Base-by-base conservation (phyloP, 805 yeast species). In the Limtongozyma cylindracea region DNA sequence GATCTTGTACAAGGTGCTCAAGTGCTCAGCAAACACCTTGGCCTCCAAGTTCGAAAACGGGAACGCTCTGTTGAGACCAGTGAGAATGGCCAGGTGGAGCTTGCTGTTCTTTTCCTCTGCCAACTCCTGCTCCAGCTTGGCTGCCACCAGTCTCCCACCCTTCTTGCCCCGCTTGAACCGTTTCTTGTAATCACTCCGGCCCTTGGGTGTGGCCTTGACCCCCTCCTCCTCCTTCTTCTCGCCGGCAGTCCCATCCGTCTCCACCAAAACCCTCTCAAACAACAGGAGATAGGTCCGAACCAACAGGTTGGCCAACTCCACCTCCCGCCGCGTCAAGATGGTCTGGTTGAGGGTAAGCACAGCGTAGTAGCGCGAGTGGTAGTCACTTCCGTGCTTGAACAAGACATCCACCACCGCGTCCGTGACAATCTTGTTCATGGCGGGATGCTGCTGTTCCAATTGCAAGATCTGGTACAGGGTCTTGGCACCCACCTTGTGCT, bases 11-110 rank as follows among this genome's bases (percentile, higher is more conserved):
- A 88, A 49, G 0, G 91, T 70, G 37, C 77, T 71, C 37, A 84
- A 52, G 46, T 88, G 95, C 28, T 60, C 53, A 30, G 65, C 62
- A 37, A 70, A 77, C 5, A 62, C 60, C 14, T 70, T 67, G 18
- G 65, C 58, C 10, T 78, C 68, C 24, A 88, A 51, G 29, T 65
- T 57, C 2, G 92, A 67, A 41, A 76, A 88, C 24, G 96, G 96
- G 56, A 77, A 84, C 1, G 96, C 82, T 47, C 98, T 73, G 42
- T 88, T 88, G 26, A 88, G 61, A 32, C 98, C 98, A 1, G 98
- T 78, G 31, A 88, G 59, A 25, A 88, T 57, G 10, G 94, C 94
- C 14, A 93, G 68, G 34, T 84, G 77, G 33, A 84, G 47, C 35
- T 74, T 76, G 20, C 91, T 59, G 35, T 69, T 73, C 34, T 70